Evolutionary conservation across 371 early-diverging fungal genomes (phyloP), one percentile per base, ranked within the genome.

Genomic region (Dinochytrium kinnereticum): DNA sequence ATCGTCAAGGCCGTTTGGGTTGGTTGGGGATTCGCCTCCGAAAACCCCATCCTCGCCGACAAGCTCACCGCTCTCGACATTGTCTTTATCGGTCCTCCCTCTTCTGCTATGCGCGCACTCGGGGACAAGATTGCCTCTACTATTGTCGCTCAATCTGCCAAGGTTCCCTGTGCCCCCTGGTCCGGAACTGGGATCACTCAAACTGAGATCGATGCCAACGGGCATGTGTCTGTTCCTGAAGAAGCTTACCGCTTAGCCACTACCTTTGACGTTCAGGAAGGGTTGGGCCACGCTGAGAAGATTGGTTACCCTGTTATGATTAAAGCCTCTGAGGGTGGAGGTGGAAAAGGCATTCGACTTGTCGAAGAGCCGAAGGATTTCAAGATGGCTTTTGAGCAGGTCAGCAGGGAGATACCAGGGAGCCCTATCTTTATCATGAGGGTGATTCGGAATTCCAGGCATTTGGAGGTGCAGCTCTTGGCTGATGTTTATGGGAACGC

Each of bases 121-220:
- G 99, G 98, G 77, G 98, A 98, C 86, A 99, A 99, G 86, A 98
- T 99, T 76, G 96, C 96, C 17, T 97, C 99, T 57, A 98, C 97
- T 13, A 95, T 96, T 64, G 96, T 99, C 36, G 98, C 98, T 38
- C 98, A 99, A 83, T 92, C 92, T 64, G 97, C 97, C 51, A 84
- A 97, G 40, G 97, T 99, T 5, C 96, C 96, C 64, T 95, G 95
- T 31, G 94, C 98, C 89, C 91, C 94, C 66, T 98, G 97, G 98
- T 91, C 92, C 81, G 98, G 98, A 76, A 88, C 90, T 70, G 95
- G 94, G 38, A 87, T 98, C 76, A 87, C 85, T n/a, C 75, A 71
- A 30, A 76, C 75, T 39, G 64, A 66, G 36, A 74, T 82, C 50
- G 92, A 83, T 64, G 73, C 90, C 79, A 81, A 86, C 39, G 94